A percentile compares a stretch with the other conserved stretches of the same genome.
phyloP scores from a whole-genome alignment of 371 early-diverging fungal species.

The Cladochytrium tenue region DNA sequence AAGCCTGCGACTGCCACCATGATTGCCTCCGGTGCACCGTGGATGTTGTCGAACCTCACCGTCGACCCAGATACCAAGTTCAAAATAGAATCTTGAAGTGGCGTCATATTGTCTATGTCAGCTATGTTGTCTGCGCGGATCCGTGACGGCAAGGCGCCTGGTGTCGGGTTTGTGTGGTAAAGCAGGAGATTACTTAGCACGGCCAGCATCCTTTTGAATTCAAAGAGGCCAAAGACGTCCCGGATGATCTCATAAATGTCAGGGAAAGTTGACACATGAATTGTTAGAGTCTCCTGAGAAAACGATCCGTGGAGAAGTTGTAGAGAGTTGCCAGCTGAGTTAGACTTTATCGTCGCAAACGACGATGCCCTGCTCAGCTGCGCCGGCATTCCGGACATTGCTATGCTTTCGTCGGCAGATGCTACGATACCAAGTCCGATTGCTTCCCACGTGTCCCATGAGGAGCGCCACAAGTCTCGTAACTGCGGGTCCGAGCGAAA shows the following conservation, averaged over 20 bases:
- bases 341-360: not conserved
- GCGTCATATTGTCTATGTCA: conserved; percentile 42
- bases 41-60: conserved; percentile 26
- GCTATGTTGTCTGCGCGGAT: conserved; percentile 40
- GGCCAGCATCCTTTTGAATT: conserved; percentile 56
- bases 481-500: too few relatives aligned
- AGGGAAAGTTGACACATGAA: conserved; percentile 65
- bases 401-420: conserved; percentile 32
- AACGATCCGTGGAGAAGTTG: conserved; percentile 53
- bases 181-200: conserved; percentile 55
- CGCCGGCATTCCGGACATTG: not conserved
- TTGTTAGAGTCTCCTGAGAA: conserved; percentile 77
- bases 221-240: conserved; percentile 50
- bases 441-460: conserved; percentile 77
- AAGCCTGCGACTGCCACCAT: conserved; percentile 32
- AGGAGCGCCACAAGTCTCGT: conserved; percentile 62
- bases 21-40: conserved; percentile 33
- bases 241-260: conserved; percentile 65
- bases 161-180: conserved; percentile 42
- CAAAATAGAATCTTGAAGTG: conserved; percentile 36
- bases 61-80: conserved; percentile 30
- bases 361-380: not conserved
- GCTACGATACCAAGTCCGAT: conserved; percentile 68
- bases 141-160: conserved; percentile 34
- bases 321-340: not conserved